Evolutionary conservation across 139 green algal species (phyloP).

Genomic region (Chlamydomonas incerta): DNA sequence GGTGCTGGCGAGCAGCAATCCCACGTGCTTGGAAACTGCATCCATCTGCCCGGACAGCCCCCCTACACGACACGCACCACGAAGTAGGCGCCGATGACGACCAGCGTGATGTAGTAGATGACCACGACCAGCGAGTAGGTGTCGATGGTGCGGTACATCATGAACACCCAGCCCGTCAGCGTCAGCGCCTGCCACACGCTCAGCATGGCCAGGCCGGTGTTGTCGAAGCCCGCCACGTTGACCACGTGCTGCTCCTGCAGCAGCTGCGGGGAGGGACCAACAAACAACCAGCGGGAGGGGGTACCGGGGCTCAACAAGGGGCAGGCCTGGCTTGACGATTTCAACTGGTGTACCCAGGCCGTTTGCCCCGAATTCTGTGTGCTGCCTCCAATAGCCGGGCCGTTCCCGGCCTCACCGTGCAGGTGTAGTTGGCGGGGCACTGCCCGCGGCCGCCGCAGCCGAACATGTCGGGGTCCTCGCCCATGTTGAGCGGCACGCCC

Average conservation of each 20-base stretch:
- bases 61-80: conserved; percentile 77
- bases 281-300: too few relatives aligned
- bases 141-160: conserved; percentile 74
- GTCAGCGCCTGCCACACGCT: conserved; percentile 79
- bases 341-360: background rate
- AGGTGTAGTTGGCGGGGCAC: conserved; percentile 45
- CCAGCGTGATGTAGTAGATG: conserved; percentile 76
- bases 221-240: conserved; percentile 77
- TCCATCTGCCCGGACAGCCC: too few relatives aligned
- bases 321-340: too few relatives aligned
- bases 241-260: conserved; percentile 5
- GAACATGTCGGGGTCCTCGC: conserved; percentile 58
- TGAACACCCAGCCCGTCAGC: conserved; percentile 70
- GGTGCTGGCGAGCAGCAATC: too few relatives aligned
- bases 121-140: conserved; percentile 44
- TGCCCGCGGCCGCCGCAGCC: conserved; percentile 36
- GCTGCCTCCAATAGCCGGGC: too few relatives aligned
- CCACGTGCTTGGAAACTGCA: too few relatives aligned
- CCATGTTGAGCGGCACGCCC: background rate
- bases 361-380: background rate
- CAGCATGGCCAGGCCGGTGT: conserved; percentile 71
- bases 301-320: too few relatives aligned
- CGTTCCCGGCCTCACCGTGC: too few relatives aligned
- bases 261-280: background rate
- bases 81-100: conserved; percentile 82